These are phyloP conservation scores for Drechslerella coelobrocha DNA, from an alignment of 2,329 filamentous ascomycete genomes.

Conservation along the genomic window DNA sequence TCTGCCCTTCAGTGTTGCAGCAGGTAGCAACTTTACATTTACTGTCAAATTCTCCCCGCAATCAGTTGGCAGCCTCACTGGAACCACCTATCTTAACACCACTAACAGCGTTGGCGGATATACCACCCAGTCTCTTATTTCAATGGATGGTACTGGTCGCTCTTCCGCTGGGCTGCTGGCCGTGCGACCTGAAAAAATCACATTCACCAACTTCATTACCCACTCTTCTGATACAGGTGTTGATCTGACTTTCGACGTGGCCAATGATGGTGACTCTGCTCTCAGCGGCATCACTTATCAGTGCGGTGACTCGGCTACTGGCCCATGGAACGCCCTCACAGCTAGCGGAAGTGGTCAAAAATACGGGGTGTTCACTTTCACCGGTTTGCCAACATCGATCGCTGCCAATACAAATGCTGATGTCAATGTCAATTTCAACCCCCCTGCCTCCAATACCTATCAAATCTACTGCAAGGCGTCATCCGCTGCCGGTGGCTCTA, in stretches of 20 bases:
- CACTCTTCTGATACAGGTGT: constrained; percentile 58
- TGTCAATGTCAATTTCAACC: constrained; percentile 62
- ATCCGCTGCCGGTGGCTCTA: constrained; percentile 64
- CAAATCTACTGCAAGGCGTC: constrained; percentile 62
- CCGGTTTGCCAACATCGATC: constrained; percentile 61
- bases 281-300: constrained; percentile 61
- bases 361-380: constrained; percentile 63
- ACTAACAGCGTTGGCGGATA: constrained; percentile 62
- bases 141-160: constrained; percentile 63
- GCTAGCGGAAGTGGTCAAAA: constrained; percentile 53
- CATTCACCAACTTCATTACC: constrained; percentile 63
- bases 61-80: constrained; percentile 62
- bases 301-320: constrained; percentile 60
- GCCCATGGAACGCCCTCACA: constrained; percentile 60
- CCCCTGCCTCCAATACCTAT: constrained; percentile 62
- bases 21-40: constrained; percentile 60
- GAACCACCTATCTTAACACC: constrained; percentile 62
- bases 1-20: constrained; percentile 54
- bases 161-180: constrained; percentile 62
- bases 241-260: constrained; percentile 61
- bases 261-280: constrained; percentile 62
- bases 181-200: constrained; percentile 62
- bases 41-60: constrained; percentile 61
- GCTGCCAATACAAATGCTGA: constrained; percentile 58
- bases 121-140: constrained; percentile 61